Evolutionary conservation across 1,139 yeast genomes (phyloP).

Genomic region (Geotrichum macrosporum): DNA sequence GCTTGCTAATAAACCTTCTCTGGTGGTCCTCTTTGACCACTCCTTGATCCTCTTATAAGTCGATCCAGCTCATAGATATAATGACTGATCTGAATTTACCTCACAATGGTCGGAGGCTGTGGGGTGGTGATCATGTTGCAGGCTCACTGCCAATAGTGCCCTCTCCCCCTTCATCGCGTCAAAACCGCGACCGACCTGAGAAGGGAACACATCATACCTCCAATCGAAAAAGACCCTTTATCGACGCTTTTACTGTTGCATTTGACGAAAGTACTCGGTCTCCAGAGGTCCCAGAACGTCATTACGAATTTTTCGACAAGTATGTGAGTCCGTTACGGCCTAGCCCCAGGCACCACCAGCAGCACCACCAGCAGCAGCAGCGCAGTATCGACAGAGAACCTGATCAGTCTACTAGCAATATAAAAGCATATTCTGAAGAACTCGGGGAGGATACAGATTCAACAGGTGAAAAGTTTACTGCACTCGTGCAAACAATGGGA

Average conservation of each 20-base stretch:
- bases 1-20: no score
- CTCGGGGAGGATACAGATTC: conserved; percentile 5
- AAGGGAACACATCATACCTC: background rate
- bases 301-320: conserved; percentile 5
- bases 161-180: background rate
- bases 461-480: conserved; percentile 11
- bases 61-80: background rate
- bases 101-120: background rate
- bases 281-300: conserved; percentile 3
- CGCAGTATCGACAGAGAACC: background rate
- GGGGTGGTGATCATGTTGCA: background rate
- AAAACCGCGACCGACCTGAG: background rate
- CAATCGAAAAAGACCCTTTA: conserved; percentile 5
- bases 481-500: conserved; percentile 10
- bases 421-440: background rate
- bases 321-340: conserved; percentile 2
- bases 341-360: background rate
- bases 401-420: background rate
- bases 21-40: no score
- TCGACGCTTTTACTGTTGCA: conserved; percentile 6
- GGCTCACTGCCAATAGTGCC: background rate
- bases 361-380: no score
- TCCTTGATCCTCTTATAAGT: no score
- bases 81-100: background rate
- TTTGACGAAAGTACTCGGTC: conserved; percentile 1